Evolutionary conservation across 306 rosid genomes (phyloP).

Genomic region (Sindora glabra): DNA sequence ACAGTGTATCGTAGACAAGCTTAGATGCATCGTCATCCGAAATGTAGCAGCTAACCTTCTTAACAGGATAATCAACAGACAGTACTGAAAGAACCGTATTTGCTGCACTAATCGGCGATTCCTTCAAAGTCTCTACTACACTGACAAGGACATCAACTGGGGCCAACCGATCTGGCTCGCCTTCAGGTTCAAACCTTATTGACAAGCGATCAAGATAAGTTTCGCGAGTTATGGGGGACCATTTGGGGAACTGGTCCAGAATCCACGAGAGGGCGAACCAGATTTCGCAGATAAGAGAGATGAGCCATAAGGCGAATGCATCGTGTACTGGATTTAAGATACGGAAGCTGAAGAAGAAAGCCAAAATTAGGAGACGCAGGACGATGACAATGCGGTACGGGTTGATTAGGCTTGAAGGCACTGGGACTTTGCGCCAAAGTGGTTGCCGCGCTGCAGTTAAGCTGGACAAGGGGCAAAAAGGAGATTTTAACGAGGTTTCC

Average conservation of each 20-base stretch:
- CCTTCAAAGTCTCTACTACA: constrained; percentile 89
- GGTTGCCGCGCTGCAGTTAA: constrained; percentile 95
- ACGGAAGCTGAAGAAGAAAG: constrained; percentile 40
- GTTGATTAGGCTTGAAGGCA: constrained; percentile 40
- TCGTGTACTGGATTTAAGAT: constrained; percentile 50
- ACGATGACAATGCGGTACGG: constrained; percentile 42
- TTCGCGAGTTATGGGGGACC: constrained; percentile 66
- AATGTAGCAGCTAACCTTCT: constrained; percentile 70
- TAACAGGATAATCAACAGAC: constrained; percentile 83
- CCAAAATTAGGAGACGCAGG: constrained; percentile 32
- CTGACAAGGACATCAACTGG: constrained; percentile 72
- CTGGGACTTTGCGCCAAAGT: constrained; percentile 43
- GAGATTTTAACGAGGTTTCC: no score
- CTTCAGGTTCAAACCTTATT: constrained; percentile 65
- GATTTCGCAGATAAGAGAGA: constrained; percentile 79
- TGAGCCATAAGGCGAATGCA: constrained; percentile 72
- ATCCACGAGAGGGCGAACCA: constrained; percentile 98
- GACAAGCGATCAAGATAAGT: constrained; percentile 68
- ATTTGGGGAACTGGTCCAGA: constrained; percentile 82
- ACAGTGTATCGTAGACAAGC: constrained; percentile 74
- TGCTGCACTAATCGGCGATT: constrained; percentile 85
- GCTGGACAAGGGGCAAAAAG: constrained; percentile 19
- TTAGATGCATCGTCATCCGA: constrained; percentile 93
- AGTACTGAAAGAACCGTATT: constrained; percentile 87
- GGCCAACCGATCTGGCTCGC: constrained; percentile 28